A percentile compares a stretch with the other conserved stretches of the same genome.
Evolutionary conservation across 768 basidiomycete genomes (phyloP).

Genomic region (Mycena olivaceomarginata): DNA sequence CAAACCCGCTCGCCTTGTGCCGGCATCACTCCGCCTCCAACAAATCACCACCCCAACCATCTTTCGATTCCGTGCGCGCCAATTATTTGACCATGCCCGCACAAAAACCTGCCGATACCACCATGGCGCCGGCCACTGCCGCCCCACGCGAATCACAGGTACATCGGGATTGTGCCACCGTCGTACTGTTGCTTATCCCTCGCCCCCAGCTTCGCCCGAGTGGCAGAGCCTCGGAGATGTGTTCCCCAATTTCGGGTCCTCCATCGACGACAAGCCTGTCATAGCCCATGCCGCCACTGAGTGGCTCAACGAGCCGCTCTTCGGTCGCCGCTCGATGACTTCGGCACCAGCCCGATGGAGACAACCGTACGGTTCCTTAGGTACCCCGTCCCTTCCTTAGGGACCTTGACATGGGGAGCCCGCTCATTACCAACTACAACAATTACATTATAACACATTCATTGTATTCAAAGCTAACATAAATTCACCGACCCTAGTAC

Average conservation of each 20-base stretch:
- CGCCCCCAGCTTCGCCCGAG: slow-evolving; percentile 42
- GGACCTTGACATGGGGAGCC: slow-evolving; percentile 29
- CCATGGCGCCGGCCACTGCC: slow-evolving; percentile 16
- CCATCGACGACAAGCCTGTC: slow-evolving; percentile 11
- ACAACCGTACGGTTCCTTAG: slow-evolving; percentile 34
- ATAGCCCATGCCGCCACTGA: background rate
- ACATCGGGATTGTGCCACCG: slow-evolving; percentile 24
- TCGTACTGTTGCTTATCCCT: slow-evolving; percentile 8
- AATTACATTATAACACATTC: no score
- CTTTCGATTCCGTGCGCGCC: slow-evolving; percentile 55
- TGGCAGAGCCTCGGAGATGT: slow-evolving; percentile 41
- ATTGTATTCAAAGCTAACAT: no score
- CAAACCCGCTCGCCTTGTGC: no score
- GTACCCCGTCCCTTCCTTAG: slow-evolving; percentile 29
- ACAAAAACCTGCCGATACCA: slow-evolving; percentile 52
- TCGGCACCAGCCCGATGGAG: slow-evolving; percentile 41
- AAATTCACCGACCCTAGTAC: no score
- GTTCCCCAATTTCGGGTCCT: slow-evolving; percentile 17
- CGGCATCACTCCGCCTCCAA: slow-evolving; percentile 56
- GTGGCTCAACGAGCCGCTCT: slow-evolving; percentile 18
- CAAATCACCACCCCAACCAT: slow-evolving; percentile 50
- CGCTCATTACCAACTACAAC: slow-evolving; percentile 31
- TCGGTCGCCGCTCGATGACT: slow-evolving; percentile 41
- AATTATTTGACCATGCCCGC: slow-evolving; percentile 71
- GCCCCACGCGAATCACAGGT: slow-evolving; percentile 30